phyloP scores from a whole-genome alignment of 1,139 yeast genomes.

The Taiozyma sp. region DNA sequence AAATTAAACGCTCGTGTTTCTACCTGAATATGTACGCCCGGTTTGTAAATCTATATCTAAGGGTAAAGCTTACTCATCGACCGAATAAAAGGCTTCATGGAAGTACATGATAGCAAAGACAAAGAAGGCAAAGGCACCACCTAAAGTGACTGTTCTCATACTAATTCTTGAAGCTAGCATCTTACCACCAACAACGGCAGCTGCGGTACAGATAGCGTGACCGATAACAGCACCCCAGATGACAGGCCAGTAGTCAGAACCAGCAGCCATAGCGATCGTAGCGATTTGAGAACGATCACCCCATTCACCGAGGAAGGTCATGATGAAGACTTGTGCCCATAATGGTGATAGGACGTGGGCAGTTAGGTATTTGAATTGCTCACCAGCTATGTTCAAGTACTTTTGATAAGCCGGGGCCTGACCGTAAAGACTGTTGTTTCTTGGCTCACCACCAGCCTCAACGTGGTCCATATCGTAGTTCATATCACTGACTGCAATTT shows the following conservation, averaged over 20 bases:
- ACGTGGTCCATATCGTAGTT: constrained; percentile 44
- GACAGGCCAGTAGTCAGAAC: constrained; percentile 86
- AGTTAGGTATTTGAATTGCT: constrained; percentile 6
- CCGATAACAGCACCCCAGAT: constrained; percentile 88
- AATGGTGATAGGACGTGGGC: constrained; percentile 62
- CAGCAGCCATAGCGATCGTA: constrained; percentile 98
- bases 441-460: constrained; percentile 46
- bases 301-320: constrained; percentile 98
- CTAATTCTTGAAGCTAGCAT: constrained; percentile 83
- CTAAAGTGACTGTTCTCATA: constrained; percentile 85
- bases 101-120: constrained; percentile 78
- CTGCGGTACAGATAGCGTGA: constrained; percentile 82
- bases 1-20: not conserved
- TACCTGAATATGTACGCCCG: not conserved
- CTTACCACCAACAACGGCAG: constrained; percentile 95
- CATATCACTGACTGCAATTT: constrained; percentile 62
- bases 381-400: not conserved
- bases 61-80: not conserved
- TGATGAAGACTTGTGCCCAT: constrained; percentile 91
- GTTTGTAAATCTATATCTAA: not conserved
- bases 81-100: constrained; percentile 42
- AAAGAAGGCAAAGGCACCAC: constrained; percentile 85
- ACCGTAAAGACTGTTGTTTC: constrained; percentile 1
- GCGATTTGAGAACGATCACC: constrained; percentile 98
- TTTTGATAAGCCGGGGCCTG: constrained; percentile 1